Percentiles rank a stretch among this genome's conserved stretches.
Evolutionary conservation across 2,329 filamentous ascomycete species (phyloP).

Genomic region (Neonectria faginata): DNA sequence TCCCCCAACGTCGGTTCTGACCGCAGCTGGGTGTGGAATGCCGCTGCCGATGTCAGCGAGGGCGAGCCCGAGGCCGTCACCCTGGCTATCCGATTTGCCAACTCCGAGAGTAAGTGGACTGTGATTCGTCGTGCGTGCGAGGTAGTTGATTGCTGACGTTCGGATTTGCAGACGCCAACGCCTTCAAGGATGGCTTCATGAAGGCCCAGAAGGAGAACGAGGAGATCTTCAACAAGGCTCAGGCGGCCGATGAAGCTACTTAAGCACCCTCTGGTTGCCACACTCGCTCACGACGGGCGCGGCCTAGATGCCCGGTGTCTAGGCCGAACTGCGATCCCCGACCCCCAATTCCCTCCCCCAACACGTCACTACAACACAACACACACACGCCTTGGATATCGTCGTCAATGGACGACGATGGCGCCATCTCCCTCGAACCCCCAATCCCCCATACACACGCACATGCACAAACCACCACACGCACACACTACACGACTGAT

Average conservation of each 20-base stretch:
- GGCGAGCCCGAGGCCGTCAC: conserved; percentile 97
- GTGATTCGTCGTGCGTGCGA: no score
- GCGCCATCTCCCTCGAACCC: conserved; percentile 22
- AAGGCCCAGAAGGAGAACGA: conserved; percentile 98
- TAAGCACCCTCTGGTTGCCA: conserved; percentile 33
- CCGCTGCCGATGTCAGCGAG: conserved; percentile 96
- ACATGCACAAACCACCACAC: conserved; percentile 20
- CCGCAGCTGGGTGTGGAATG: conserved; percentile 99
- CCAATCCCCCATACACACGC: conserved; percentile 34
- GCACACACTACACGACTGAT: conserved; percentile 31
- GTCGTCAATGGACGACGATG: conserved; percentile 25
- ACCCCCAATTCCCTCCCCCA: conserved; percentile 23
- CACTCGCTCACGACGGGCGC: conserved; percentile 27
- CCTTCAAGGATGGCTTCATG: conserved; percentile 97
- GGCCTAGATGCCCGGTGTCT: conserved; percentile 23
- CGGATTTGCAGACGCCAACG: conserved; percentile 82
- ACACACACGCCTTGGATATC: conserved; percentile 28
- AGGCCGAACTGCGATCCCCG: conserved; percentile 22
- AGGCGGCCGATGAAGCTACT: conserved; percentile 40
- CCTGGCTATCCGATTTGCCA: conserved; percentile 96
- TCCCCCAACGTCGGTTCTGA: conserved; percentile 98
- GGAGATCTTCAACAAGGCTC: conserved; percentile 75
- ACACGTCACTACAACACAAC: conserved; percentile 38
- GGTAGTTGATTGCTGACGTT: conserved; percentile 36
- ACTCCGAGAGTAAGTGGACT: conserved; percentile 87